These are phyloP conservation scores for Citrus medica DNA, from an alignment of 345 rosid genomes.

Conservation along the genomic window DNA sequence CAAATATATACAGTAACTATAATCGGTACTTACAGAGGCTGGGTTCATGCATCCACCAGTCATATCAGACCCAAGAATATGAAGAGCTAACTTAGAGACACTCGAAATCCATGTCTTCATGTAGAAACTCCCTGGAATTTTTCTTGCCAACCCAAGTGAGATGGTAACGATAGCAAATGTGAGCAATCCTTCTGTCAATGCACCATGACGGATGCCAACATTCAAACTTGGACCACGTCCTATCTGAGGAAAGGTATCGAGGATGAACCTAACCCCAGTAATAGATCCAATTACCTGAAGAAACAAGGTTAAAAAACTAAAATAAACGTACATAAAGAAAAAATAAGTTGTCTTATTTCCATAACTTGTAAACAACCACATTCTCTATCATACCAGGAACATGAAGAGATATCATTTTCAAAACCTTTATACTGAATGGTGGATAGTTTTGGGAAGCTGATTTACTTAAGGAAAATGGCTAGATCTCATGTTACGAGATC, in stretches of 20 bases:
- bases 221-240: constrained; percentile 71
- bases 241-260: constrained; percentile 58
- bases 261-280: constrained; percentile 59
- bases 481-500: neutral
- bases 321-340: neutral
- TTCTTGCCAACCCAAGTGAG: constrained; percentile 62
- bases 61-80: constrained; percentile 85
- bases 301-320: neutral
- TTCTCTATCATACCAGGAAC: neutral
- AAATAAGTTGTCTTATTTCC: neutral
- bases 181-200: constrained; percentile 79
- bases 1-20: neutral
- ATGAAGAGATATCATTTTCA: neutral
- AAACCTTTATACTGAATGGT: neutral
- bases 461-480: neutral
- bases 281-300: constrained; percentile 77
- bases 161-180: constrained; percentile 66
- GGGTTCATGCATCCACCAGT: constrained; percentile 98
- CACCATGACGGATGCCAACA: constrained; percentile 71
- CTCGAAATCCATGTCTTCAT: constrained; percentile 93
- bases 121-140: constrained; percentile 74
- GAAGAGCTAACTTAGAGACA: constrained; percentile 78
- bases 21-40: constrained; percentile 59
- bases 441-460: neutral
- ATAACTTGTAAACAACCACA: neutral